These are phyloP conservation scores for Alternaria ethzedia DNA, from an alignment of 2,329 filamentous ascomycete species.

Conservation along the genomic window DNA sequence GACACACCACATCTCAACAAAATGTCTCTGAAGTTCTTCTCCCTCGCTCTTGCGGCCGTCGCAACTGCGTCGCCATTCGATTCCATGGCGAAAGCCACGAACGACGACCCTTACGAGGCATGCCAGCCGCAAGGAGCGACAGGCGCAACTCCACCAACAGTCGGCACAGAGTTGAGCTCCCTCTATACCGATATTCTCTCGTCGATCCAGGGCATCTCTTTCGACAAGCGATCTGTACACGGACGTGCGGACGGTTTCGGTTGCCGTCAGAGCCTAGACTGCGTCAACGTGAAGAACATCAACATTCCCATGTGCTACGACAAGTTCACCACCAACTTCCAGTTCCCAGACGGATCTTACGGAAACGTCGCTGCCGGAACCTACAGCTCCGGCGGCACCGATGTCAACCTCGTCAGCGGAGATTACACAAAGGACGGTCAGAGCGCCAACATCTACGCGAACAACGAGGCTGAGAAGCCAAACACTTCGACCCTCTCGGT, in stretches of 20 bases:
- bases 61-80: constrained; percentile 31
- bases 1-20: neutral
- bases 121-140: constrained; percentile 48
- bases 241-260: constrained; percentile 36
- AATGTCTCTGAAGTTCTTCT: constrained; percentile 35
- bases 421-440: constrained; percentile 50
- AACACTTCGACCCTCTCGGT: constrained; percentile 54
- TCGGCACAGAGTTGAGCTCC: constrained; percentile 43
- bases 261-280: constrained; percentile 48
- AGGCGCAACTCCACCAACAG: constrained; percentile 33
- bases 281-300: constrained; percentile 50
- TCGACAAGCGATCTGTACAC: constrained; percentile 35
- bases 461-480: constrained; percentile 47
- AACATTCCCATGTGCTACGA: constrained; percentile 60
- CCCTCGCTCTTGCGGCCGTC: constrained; percentile 32
- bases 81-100: constrained; percentile 26
- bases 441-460: constrained; percentile 55
- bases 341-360: constrained; percentile 55
- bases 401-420: constrained; percentile 55
- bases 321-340: constrained; percentile 59
- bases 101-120: constrained; percentile 40
- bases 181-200: constrained; percentile 45
- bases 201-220: constrained; percentile 45
- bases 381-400: constrained; percentile 50
- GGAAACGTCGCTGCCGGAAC: constrained; percentile 55